Evolutionary conservation across 1,139 yeast genomes (phyloP).

Genomic region (Sugiyamaella xylanicola): DNA sequence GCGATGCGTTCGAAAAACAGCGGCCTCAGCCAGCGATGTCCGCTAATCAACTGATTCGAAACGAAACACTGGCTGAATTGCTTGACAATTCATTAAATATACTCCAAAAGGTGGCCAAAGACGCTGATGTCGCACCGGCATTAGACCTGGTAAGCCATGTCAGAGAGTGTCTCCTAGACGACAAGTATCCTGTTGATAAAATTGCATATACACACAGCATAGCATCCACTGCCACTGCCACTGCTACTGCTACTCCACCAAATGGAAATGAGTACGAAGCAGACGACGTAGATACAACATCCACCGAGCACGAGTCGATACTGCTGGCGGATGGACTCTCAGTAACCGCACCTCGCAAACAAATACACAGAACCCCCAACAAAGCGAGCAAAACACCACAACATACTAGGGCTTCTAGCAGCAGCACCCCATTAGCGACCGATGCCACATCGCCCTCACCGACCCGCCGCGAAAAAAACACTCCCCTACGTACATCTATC

Average conservation of each 20-base stretch:
- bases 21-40: not conserved
- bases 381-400: not conserved
- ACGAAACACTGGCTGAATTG: conserved; percentile 27
- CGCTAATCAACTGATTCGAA: conserved; percentile 18
- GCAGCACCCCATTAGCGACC: not conserved
- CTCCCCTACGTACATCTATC: conserved; percentile 26
- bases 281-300: not conserved
- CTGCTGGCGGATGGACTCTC: not conserved
- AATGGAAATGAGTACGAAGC: no score
- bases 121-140: conserved; percentile 21
- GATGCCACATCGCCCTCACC: conserved; percentile 1
- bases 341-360: not conserved
- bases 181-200: not conserved
- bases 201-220: no score
- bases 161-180: conserved; percentile 27
- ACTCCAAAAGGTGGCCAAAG: conserved; percentile 19
- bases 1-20: conserved; percentile 26
- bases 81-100: conserved; percentile 24
- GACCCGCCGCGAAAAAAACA: conserved; percentile 8
- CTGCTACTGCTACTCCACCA: no score
- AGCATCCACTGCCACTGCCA: no score
- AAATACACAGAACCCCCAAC: not conserved
- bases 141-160: conserved; percentile 30
- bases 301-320: not conserved
- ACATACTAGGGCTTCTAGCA: not conserved